phyloP scores from a whole-genome alignment of 139 green algal genomes.

The Ulvella scutata region DNA sequence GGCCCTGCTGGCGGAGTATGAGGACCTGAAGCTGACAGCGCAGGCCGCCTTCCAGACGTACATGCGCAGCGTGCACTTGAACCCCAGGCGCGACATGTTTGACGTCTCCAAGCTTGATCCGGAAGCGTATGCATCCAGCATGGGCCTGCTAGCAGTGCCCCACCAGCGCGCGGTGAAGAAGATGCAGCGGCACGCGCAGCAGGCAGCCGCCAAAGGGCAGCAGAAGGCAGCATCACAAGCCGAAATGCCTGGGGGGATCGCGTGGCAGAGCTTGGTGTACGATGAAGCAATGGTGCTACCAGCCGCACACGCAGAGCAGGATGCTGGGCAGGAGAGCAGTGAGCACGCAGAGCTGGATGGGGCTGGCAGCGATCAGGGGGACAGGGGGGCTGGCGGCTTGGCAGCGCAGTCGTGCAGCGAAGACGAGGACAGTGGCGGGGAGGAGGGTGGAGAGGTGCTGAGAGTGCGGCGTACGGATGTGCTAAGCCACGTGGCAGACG shows the following conservation, averaged over 20 bases:
- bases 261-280: not conserved
- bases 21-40: slow-evolving; percentile 71
- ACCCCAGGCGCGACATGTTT: slow-evolving; percentile 66
- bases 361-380: not conserved
- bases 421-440: not conserved
- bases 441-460: not conserved
- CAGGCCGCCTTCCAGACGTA: slow-evolving; percentile 79
- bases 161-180: slow-evolving; percentile 70
- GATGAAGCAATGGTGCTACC: not conserved
- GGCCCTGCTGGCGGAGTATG: slow-evolving; percentile 69
- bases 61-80: slow-evolving; percentile 72
- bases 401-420: not conserved
- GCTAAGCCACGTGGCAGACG: not conserved
- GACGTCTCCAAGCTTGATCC: slow-evolving; percentile 52
- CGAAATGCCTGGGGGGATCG: not conserved
- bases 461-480: not conserved
- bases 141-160: slow-evolving; percentile 66
- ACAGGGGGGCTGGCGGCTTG: not conserved
- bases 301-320: not conserved
- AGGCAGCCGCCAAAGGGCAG: not conserved
- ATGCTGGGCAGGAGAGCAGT: slow-evolving; percentile 5
- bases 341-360: not conserved
- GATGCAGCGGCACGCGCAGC: slow-evolving; percentile 1
- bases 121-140: slow-evolving; percentile 50
- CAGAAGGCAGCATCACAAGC: not conserved